phyloP scores from a whole-genome alignment of 2,329 filamentous ascomycete genomes.

The Phoma sp. region DNA sequence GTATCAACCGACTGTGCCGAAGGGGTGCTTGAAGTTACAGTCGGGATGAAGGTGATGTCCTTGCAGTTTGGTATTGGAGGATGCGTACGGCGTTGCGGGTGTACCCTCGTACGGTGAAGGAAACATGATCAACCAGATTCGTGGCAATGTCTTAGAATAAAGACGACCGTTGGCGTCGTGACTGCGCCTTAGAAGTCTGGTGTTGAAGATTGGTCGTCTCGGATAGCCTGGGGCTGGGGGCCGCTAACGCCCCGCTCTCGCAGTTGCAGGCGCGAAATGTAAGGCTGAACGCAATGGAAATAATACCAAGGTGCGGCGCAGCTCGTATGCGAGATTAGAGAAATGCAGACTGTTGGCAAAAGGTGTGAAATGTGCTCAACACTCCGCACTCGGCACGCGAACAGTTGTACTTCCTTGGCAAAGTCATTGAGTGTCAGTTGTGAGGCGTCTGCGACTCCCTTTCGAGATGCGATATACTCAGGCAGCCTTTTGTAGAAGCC shows the following conservation, averaged over 20 bases:
- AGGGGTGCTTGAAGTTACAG: background rate
- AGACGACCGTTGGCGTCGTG: background rate
- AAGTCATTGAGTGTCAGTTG: background rate
- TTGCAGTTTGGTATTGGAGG: background rate
- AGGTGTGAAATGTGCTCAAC: background rate
- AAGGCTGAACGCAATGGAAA: conserved; percentile 11
- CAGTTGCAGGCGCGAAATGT: conserved; percentile 7
- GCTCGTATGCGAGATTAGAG: background rate
- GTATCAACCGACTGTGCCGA: background rate
- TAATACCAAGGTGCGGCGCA: conserved; percentile 2
- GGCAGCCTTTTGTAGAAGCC: background rate
- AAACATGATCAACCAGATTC: background rate
- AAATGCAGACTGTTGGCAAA: background rate
- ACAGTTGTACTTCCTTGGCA: background rate
- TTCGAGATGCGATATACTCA: too few relatives aligned
- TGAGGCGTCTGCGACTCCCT: background rate
- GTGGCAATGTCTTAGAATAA: background rate
- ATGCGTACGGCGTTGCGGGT: background rate
- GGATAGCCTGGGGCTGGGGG: conserved; percentile 1
- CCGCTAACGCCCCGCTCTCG: background rate
- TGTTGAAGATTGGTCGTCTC: background rate
- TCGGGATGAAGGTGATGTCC: background rate
- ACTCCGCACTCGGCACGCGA: background rate
- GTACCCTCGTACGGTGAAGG: background rate
- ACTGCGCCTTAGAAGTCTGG: background rate